phyloP scores from a whole-genome alignment of 2,329 filamentous ascomycete species.

The Phyllosticta paracitricarpa region DNA sequence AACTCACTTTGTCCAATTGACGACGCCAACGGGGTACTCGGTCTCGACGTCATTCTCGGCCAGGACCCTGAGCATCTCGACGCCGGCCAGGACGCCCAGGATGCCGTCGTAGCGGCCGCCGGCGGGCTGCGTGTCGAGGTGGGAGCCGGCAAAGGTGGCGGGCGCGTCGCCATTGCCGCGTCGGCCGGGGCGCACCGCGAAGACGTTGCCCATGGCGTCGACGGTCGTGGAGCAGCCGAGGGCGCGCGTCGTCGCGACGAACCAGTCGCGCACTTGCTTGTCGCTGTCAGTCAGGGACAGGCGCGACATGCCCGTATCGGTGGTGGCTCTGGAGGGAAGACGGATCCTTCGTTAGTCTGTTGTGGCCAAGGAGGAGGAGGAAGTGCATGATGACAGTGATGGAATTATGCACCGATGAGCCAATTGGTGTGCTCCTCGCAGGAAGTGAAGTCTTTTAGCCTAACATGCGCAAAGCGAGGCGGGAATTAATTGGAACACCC shows the following conservation, averaged over 20 bases:
- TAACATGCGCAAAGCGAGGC: too few species aligned
- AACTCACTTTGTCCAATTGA: constrained; percentile 65
- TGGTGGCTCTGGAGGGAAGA: constrained; percentile 33
- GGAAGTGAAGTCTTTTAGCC: neutral
- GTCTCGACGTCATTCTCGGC: constrained; percentile 60
- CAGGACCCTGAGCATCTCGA: constrained; percentile 62
- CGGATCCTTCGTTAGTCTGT: neutral
- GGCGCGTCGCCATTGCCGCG: constrained; percentile 36
- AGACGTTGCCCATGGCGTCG: constrained; percentile 74
- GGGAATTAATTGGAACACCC: neutral
- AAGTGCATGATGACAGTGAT: too few species aligned
- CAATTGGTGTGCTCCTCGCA: neutral
- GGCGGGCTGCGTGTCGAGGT: constrained; percentile 46
- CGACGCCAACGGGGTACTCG: constrained; percentile 59
- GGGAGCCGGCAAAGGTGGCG: constrained; percentile 60
- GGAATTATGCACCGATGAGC: neutral
- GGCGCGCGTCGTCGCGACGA: constrained; percentile 50
- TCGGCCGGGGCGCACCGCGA: constrained; percentile 58
- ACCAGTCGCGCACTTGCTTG: constrained; percentile 65
- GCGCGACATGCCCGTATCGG: constrained; percentile 68
- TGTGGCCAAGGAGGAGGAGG: too few species aligned
- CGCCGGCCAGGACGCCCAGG: constrained; percentile 59
- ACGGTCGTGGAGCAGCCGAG: constrained; percentile 59
- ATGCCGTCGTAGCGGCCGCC: constrained; percentile 70
- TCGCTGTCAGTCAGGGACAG: constrained; percentile 63